Conservation (phyloP, 164 flowering plant genomes). For the Malania oleifera region DNA sequence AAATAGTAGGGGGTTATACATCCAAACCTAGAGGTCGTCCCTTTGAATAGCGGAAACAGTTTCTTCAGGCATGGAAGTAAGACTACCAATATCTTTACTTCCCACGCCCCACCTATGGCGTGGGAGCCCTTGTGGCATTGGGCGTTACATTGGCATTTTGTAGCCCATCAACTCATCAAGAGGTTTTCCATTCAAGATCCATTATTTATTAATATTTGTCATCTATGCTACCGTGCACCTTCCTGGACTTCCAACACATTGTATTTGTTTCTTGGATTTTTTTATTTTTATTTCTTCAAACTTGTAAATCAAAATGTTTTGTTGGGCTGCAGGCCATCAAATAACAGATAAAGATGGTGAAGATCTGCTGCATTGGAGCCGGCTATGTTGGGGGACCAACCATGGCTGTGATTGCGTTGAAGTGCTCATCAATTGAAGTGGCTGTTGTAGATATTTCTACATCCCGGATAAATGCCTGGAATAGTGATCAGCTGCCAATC, state of each 20-base stretch:
- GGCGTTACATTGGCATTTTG: too few species aligned
- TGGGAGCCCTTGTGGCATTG: too few species aligned
- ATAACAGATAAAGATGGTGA: conserved; percentile 34
- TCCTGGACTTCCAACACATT: too few species aligned
- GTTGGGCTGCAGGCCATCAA: background rate
- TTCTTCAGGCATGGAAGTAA: too few species aligned
- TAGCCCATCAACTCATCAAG: too few species aligned
- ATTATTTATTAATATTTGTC: background rate
- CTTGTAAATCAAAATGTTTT: background rate
- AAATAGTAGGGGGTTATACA: too few species aligned
- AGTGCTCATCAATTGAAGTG: conserved; percentile 51
- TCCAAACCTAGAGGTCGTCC: too few species aligned
- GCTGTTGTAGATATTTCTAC: conserved; percentile 61
- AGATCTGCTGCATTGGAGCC: conserved; percentile 66
- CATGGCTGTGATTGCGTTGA: conserved; percentile 63
- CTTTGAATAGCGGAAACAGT: too few species aligned
- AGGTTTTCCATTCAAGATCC: background rate
- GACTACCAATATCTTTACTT: too few species aligned
- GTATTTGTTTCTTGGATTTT: background rate
- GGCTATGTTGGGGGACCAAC: conserved; percentile 68
- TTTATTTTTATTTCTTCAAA: background rate
- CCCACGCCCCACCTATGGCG: too few species aligned
- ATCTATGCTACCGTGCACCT: background rate
- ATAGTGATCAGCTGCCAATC: conserved; percentile 52
- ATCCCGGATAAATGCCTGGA: conserved; percentile 57